Base-by-base conservation (phyloP, 1,139 yeast genomes). In the Sugiyamaella grinbergsii region DNA sequence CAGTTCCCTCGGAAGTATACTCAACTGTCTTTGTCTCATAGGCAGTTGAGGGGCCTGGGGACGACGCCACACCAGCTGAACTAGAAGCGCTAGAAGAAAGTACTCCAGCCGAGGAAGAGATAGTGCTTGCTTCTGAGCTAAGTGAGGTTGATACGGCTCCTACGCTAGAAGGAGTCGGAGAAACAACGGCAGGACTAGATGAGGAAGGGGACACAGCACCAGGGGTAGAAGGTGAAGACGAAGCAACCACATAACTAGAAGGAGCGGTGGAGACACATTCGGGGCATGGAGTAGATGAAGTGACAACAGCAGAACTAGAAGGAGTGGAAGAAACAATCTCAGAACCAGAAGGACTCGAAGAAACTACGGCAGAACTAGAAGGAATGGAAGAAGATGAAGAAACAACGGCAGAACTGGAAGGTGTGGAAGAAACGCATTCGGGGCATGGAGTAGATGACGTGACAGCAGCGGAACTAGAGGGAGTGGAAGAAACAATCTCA, bases 71-170 rank as follows among this genome's bases (percentile, higher is more conserved):
- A 16, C 18, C 29, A 15, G 42, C 42, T 23, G 55, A 32, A 33
- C 34, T 39, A 31, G 50, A 41, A 42, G 48, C 32, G 31, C 43
- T 15, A 13, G 32, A 24, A 16, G 15, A 13, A 18, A 24, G 11
- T 7, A n/a, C n/a, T n/a, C n/a, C n/a, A 24, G 42, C 5, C 22
- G 18, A 40, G 22, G 51, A 39, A 16, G 49, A 26, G 36, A 33
- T 42, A 13, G 51, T 41, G 28, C 31, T 33, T 36, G 48, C 48
- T 16, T 13, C 20, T 50, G 47, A 16, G 54, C 53, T 22, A 51
- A 44, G 3, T n/a, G n/a, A n/a, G n/a, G n/a, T n/a, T n/a, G 20
- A n/a, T n/a, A 13, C 50, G 34, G 42, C 32, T 41, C 13, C 46
- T 31, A n/a, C n/a, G 29, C 46, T 23, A 24, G 42, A 24, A 15